Evolutionary conservation across 2,329 filamentous ascomycete genomes (phyloP).

Genomic region (Setomelanomma holmii): DNA sequence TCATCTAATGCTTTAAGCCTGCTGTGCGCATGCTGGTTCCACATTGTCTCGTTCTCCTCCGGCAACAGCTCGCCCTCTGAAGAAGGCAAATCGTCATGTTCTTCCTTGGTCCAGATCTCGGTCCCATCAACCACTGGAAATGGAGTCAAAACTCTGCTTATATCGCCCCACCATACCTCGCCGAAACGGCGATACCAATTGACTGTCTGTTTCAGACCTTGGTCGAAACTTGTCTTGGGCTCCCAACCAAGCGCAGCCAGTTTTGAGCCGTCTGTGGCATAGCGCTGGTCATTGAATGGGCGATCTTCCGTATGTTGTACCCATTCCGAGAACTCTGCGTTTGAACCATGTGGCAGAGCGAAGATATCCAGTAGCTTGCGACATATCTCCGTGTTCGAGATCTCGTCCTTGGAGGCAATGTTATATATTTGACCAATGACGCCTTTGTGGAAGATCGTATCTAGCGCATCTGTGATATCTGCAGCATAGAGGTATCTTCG

Average conservation of each 20-base stretch:
- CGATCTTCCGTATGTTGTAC: conserved; percentile 79
- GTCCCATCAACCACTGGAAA: conserved; percentile 49
- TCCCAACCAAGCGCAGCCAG: conserved; percentile 47
- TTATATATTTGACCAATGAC: conserved; percentile 80
- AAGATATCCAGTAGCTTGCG: conserved; percentile 69
- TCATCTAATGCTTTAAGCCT: conserved; percentile 18
- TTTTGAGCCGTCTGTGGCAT: conserved; percentile 50
- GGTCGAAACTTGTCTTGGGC: conserved; percentile 44
- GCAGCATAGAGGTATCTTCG: conserved; percentile 79
- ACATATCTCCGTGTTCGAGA: conserved; percentile 76
- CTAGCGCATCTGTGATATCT: conserved; percentile 81
- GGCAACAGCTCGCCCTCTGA: conserved; percentile 34
- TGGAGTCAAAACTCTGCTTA: conserved; percentile 47
- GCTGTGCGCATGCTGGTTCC: conserved; percentile 36
- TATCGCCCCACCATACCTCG: conserved; percentile 52
- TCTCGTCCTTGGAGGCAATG: conserved; percentile 77
- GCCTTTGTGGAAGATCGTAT: conserved; percentile 83
- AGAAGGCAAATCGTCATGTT: conserved; percentile 46
- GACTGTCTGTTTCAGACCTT: conserved; percentile 46
- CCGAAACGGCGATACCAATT: conserved; percentile 50
- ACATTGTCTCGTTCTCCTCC: conserved; percentile 20
- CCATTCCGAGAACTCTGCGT: conserved; percentile 65
- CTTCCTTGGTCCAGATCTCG: conserved; percentile 50
- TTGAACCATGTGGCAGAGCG: conserved; percentile 53
- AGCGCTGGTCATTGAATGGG: conserved; percentile 61